Percentiles rank a stretch among this genome's conserved stretches.
These are phyloP conservation scores for Allodekkera sacchari DNA, from an alignment of 805 yeast genomes.

Conservation along the genomic window DNA sequence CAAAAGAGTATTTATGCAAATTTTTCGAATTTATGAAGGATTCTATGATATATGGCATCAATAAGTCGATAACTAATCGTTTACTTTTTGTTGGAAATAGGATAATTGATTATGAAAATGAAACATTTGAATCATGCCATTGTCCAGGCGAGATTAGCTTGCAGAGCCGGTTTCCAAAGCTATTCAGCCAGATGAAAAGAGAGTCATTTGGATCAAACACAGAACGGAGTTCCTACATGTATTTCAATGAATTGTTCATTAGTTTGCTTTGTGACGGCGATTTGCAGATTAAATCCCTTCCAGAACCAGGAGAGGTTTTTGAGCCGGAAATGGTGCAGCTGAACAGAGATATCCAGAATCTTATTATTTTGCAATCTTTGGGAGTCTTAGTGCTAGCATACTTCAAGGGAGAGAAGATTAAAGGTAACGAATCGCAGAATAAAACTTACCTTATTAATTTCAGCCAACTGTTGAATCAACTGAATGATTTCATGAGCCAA, in stretches of 20 bases:
- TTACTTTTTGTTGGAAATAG: constrained; percentile 10
- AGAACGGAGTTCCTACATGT: constrained; percentile 5
- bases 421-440: too few species aligned
- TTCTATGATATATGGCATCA: constrained; percentile 17
- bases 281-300: constrained; percentile 8
- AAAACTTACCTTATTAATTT: too few species aligned
- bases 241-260: constrained; percentile 12
- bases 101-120: constrained; percentile 15
- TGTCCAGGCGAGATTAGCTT: constrained; percentile 9
- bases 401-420: too few species aligned
- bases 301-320: too few species aligned
- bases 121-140: constrained; percentile 11
- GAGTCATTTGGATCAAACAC: background rate
- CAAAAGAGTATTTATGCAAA: constrained; percentile 10
- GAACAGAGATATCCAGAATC: too few species aligned
- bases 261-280: constrained; percentile 11
- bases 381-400: too few species aligned
- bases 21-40: constrained; percentile 19
- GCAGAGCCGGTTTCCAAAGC: constrained; percentile 13
- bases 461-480: too few species aligned
- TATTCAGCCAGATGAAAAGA: constrained; percentile 9
- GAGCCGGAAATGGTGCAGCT: too few species aligned
- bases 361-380: too few species aligned
- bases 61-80: constrained; percentile 12
- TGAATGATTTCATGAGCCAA: too few species aligned